Conservation (phyloP, 1,284 basidiomycete species). For the Rhodotorula sp. region DNA sequence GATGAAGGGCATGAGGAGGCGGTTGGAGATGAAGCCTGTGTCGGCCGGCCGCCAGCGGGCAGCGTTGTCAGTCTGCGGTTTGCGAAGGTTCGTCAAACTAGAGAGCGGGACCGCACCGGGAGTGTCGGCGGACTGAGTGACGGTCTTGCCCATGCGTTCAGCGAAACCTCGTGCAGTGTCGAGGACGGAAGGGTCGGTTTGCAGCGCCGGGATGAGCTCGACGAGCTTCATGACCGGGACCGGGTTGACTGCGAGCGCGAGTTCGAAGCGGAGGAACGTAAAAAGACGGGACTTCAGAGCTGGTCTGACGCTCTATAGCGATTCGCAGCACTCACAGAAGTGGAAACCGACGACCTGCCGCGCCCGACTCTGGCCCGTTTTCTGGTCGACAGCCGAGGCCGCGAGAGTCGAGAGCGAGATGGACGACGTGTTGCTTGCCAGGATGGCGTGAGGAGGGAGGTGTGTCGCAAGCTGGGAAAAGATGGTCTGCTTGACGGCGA, state of each 20-base stretch:
- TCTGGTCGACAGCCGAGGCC: constrained; percentile 56
- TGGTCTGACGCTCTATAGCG: no score
- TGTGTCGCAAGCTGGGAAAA: constrained; percentile 69
- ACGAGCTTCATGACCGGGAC: constrained; percentile 62
- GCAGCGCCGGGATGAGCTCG: constrained; percentile 86
- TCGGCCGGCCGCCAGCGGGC: not conserved
- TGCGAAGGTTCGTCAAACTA: not conserved
- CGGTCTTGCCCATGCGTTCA: constrained; percentile 86
- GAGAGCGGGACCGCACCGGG: constrained; percentile 55
- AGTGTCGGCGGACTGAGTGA: constrained; percentile 80
- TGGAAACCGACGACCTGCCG: constrained; percentile 65
- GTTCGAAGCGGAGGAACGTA: no score
- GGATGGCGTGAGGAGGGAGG: constrained; percentile 69
- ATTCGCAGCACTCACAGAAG: constrained; percentile 38
- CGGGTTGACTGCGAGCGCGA: constrained; percentile 31
- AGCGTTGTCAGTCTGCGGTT: not conserved
- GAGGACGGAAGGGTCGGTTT: constrained; percentile 76
- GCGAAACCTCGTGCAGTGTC: constrained; percentile 79
- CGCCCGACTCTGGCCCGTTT: constrained; percentile 44
- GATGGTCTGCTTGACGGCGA: constrained; percentile 74
- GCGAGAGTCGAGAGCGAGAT: constrained; percentile 95
- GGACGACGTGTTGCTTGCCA: constrained; percentile 91
- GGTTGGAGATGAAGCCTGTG: constrained; percentile 67
- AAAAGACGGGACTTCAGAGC: no score
- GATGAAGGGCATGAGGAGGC: constrained; percentile 85